Evolutionary conservation across 192 early-diverging fungal genomes (phyloP).

Genomic region (Backusella macrospora): DNA sequence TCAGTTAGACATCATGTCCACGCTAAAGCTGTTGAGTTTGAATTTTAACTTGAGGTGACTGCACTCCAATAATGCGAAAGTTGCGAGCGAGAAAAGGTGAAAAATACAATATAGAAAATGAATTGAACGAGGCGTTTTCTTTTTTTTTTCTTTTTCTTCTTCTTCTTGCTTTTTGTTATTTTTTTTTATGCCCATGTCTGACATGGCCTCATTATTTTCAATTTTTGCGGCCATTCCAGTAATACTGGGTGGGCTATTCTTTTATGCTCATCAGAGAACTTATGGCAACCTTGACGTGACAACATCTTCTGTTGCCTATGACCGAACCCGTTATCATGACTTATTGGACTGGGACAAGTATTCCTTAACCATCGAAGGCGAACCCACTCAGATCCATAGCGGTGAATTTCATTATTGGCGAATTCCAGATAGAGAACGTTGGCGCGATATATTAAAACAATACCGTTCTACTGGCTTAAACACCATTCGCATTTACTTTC

Average conservation of each 20-base stretch:
- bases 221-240: conserved; percentile 36
- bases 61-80: background rate
- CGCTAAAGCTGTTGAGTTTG: background rate
- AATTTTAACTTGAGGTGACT: background rate
- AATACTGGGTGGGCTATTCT: conserved; percentile 21
- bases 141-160: background rate
- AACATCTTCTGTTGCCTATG: conserved; percentile 43
- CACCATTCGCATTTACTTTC: conserved; percentile 85
- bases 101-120: background rate
- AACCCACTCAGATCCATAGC: conserved; percentile 63
- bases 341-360: conserved; percentile 72
- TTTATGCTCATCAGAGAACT: conserved; percentile 33
- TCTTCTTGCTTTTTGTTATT: background rate
- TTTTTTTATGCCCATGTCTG: conserved; percentile 15
- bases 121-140: background rate
- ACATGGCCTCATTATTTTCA: conserved; percentile 24
- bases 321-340: conserved; percentile 42
- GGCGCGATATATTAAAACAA: conserved; percentile 69
- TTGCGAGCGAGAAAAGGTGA: background rate
- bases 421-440: conserved; percentile 64
- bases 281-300: conserved; percentile 43
- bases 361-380: conserved; percentile 69
- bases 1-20: no score
- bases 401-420: conserved; percentile 93
- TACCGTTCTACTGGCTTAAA: conserved; percentile 78